phyloP scores from a whole-genome alignment of 208 protist species.

The Polymyxa betae region DNA sequence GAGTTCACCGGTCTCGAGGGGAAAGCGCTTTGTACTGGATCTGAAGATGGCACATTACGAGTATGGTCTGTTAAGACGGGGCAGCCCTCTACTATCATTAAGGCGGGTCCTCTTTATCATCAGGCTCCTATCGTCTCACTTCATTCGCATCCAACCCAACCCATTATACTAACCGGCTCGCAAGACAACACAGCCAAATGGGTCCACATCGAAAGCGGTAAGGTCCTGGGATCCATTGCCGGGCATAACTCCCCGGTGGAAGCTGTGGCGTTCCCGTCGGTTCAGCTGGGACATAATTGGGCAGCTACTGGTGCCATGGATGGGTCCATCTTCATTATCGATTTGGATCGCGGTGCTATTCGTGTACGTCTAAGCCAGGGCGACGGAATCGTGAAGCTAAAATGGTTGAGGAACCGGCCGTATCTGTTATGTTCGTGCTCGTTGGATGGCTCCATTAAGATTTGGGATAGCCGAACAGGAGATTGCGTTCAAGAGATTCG shows the following conservation, averaged over 20 bases:
- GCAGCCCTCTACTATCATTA: not conserved
- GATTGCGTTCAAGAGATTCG: not conserved
- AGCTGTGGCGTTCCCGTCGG: not conserved
- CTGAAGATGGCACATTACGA: slow-evolving; percentile 4
- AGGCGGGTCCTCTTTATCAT: not conserved
- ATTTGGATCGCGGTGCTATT: not conserved
- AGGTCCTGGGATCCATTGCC: slow-evolving; percentile 3
- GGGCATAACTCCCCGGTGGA: not conserved
- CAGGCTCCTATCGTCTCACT: not conserved
- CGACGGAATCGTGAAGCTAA: slow-evolving; percentile 40
- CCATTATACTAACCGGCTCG: slow-evolving; percentile 26
- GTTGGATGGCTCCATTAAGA: not conserved
- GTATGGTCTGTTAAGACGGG: slow-evolving; percentile 26
- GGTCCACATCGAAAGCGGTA: slow-evolving; percentile 31
- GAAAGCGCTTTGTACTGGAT: slow-evolving; percentile 17
- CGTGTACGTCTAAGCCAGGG: not conserved
- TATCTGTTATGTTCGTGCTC: slow-evolving; percentile 22
- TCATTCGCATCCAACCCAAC: not conserved
- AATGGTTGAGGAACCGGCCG: not conserved
- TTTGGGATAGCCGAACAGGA: slow-evolving; percentile 2
- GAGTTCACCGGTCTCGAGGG: not conserved
- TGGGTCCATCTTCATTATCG: slow-evolving; percentile 43
- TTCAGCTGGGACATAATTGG: not conserved
- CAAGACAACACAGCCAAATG: slow-evolving; percentile 14
- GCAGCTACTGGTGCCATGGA: slow-evolving; percentile 11